Evolutionary conservation across 768 basidiomycete species (phyloP), one percentile per base, ranked within the genome.

Genomic region (Leucocoprinus sp.): DNA sequence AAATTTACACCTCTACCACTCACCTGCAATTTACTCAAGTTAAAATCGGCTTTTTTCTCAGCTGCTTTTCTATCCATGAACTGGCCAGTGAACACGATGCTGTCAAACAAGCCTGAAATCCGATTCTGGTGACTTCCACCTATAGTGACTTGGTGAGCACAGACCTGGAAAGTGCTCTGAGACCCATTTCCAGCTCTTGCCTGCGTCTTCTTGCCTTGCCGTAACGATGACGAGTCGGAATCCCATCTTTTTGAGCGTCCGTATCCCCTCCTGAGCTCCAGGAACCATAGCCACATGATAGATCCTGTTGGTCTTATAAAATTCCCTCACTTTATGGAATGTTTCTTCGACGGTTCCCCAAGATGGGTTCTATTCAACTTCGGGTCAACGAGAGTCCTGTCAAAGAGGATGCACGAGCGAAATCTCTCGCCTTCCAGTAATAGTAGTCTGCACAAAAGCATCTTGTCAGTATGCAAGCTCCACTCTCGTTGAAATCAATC

Each of bases 161-260:
- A 54, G 67, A 71, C 78, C 82, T 23, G 82, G 78, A 54, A 83
- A 82, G 59, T 85, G 68, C 47, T 68, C 65, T 26, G 78, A 68
- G 8, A 82, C 62, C 86, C 88, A 90, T 33, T 68, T 64, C 70
- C 78, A 78, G 45, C 76, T 85, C 36, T 72, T 65, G 37, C 76
- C 74, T 11, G 75, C 69, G 27, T 73, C 69, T 44, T 72, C 64
- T 19, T 68, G 66, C 52, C 88, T 68, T 14, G 88, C 84, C 7
- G 88, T 91, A 39, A 91, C 76, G 50, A 90, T 76, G 44, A 86
- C 70, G 38, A 91, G 64, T 33, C 74, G 70, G 59, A 73, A 86
- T 2, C 86, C 87, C 64, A 82, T 62, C 40, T 73, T 65, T 42
- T 71, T 71, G 12, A 91, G 67, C 18, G 68, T 60, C 53, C 70